Base-by-base conservation (phyloP, 2,329 filamentous ascomycete species). In the Byssoonygena ceratinophila region DNA sequence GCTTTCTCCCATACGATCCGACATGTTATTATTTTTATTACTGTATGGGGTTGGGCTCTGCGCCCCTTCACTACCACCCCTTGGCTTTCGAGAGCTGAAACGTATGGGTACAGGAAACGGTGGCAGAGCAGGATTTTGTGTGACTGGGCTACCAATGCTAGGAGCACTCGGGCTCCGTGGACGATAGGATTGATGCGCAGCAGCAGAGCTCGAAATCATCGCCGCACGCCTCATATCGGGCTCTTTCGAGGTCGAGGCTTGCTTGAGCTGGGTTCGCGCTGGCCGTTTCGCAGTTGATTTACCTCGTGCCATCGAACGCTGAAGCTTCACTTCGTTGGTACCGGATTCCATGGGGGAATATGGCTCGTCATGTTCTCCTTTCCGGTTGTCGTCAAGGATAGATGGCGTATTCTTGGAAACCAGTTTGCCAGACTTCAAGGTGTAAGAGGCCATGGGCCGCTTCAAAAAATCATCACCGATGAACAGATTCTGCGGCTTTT, bases 61-160 rank as follows among this genome's bases (percentile, higher is more conserved):
- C 37, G 82, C 83, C 2, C 85, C 85, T 57, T 95, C 88, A 64
- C 85, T 89, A 59, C 78, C 83, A 55, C 82, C 69, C 0, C 81
- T 79, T 20, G 83, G 77, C 61, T 84, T 83, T 55, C 89, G 81
- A 4, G 90, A 98, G 68, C 91, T 97, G 27, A 87, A 86, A 53
- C 92, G 78, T 2, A 83, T 84, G 0, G 92, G 92, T 5, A 98
- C 94, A 0, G 92, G 90, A 72, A 94, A 96, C 0, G 92, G 92
- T 25, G 92, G 90, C 49, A 54, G 60, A 18, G 60, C 55, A 8
- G 63, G 60, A 47, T 64, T 62, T 31, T 63, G 66, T n/a, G 66
- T 54, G 11, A 18, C 53, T 6, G 46, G 64, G 51, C 66, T 68
- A 29, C 72, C 68, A 18, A 72, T 64, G 52, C 68, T 71, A 9